Base-by-base conservation (phyloP, 148 eudicot genomes). In the Nepenthes mirabilis region DNA sequence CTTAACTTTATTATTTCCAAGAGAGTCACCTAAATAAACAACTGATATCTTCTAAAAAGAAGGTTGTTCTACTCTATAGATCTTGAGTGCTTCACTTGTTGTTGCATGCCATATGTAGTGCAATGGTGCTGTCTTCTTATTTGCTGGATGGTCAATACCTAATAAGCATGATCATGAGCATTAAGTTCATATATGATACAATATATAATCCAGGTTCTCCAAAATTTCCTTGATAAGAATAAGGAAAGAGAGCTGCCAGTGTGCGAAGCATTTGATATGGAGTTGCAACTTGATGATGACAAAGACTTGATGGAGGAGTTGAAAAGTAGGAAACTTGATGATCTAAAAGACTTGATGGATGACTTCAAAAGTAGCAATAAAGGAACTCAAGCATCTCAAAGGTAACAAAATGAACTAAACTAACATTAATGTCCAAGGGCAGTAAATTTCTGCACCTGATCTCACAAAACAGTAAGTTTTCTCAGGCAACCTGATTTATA, bases 281-380 rank as follows among this genome's bases (percentile, higher is more conserved):
- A 81, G 51, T 66, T 86, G 68, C 81, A 86, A 62, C 79, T 78
- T 14, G 88, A 86, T 56, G 74, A 74, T 72, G 66, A 77, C 47
- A 82, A 74, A 64, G 77, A 79, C 52, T 74, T 87, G 70, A 59
- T 84, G 66, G 86, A 80, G 68, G 86, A 87, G 65, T 63, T 83
- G 60, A 74, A 73, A 58, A 74, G 74, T 74, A 59, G 74, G 63
- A 70, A 68, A 63, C 75, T 68, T 33, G 88, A 86, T 55, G 58
- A 55, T 10, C 11, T 55, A 9, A 55, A 32, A 34, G 58, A 55
- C 34, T 32, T 53, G 58, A 36, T 55, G 6, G 37, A 33, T 3
- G 58, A 55, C 8, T 55, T 33, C 8, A 33, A 55, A 9, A 33
- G 36, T 6, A 34, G 36, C 35, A 6, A 32, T 55, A 1, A 55